Conservation (phyloP, 1,284 basidiomycete genomes). For the Schizophyllum amplum region DNA sequence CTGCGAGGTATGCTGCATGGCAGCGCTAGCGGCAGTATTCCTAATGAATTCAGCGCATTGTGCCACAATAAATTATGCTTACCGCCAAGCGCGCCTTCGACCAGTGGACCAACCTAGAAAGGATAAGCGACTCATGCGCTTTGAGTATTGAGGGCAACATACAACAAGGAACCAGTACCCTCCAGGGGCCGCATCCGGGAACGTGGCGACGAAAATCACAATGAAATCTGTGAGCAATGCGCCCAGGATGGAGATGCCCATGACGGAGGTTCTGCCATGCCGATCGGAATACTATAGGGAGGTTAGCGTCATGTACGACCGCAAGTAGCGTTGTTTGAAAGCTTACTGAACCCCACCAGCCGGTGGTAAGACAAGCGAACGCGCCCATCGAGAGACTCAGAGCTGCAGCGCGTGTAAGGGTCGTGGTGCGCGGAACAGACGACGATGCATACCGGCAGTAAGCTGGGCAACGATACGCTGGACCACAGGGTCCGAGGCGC, state of each 20-base stretch:
- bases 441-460: slow-evolving; percentile 41
- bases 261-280: slow-evolving; percentile 60
- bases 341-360: slow-evolving; percentile 77
- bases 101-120: slow-evolving; percentile 41
- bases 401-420: slow-evolving; percentile 23
- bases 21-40: slow-evolving; percentile 41
- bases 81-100: slow-evolving; percentile 81
- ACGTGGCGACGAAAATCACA: slow-evolving; percentile 60
- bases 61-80: neutral
- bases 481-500: slow-evolving; percentile 65
- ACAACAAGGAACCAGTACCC: slow-evolving; percentile 77
- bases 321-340: slow-evolving; percentile 3
- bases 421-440: neutral
- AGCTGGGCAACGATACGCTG: slow-evolving; percentile 66
- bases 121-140: neutral
- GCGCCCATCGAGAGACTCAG: slow-evolving; percentile 67
- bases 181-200: slow-evolving; percentile 56
- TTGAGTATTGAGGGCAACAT: neutral
- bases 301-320: neutral
- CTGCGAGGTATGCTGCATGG: slow-evolving; percentile 58
- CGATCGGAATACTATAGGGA: slow-evolving; percentile 69
- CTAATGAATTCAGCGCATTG: slow-evolving; percentile 22
- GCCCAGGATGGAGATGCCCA: slow-evolving; percentile 59
- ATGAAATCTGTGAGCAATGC: slow-evolving; percentile 57
- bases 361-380: slow-evolving; percentile 67